Conservation (phyloP, 495 filamentous ascomycete species). For the Lasiosphaeria hispida region DNA sequence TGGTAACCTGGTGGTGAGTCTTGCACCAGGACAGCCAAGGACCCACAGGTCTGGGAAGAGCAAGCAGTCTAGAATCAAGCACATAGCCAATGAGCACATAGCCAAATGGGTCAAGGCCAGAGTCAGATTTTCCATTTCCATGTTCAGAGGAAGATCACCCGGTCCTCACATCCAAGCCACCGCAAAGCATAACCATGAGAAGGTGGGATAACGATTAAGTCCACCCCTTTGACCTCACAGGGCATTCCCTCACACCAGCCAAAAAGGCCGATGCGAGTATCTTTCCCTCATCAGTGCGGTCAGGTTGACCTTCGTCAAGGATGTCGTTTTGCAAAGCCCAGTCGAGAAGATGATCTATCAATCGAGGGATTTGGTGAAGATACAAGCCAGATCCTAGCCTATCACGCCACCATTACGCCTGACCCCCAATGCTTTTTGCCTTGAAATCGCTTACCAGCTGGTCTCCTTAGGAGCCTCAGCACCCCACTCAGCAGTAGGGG, state of each 20-base stretch:
- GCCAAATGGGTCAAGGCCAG: not conserved
- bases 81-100: not conserved
- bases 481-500: slow-evolving; percentile 63
- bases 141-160: slow-evolving; percentile 13
- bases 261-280: slow-evolving; percentile 60
- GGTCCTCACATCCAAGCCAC: slow-evolving; percentile 6
- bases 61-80: not conserved
- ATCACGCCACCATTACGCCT: slow-evolving; percentile 30
- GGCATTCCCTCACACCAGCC: slow-evolving; percentile 79
- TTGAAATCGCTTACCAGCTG: slow-evolving; percentile 58
- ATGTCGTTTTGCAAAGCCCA: slow-evolving; percentile 19
- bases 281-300: slow-evolving; percentile 97
- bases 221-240: slow-evolving; percentile 66
- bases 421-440: slow-evolving; percentile 26
- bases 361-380: slow-evolving; percentile 21
- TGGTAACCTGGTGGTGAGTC: too few relatives aligned
- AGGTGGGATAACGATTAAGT: slow-evolving; percentile 56
- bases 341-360: slow-evolving; percentile 22
- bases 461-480: slow-evolving; percentile 57
- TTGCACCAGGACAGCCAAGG: not conserved
- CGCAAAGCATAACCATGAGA: slow-evolving; percentile 23
- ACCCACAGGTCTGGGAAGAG: not conserved
- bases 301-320: slow-evolving; percentile 48
- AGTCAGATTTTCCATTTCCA: slow-evolving; percentile 18
- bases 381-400: slow-evolving; percentile 22